phyloP scores from a whole-genome alignment of 371 early-diverging fungal genomes.

The Thermomucor indicae-seudaticae region DNA sequence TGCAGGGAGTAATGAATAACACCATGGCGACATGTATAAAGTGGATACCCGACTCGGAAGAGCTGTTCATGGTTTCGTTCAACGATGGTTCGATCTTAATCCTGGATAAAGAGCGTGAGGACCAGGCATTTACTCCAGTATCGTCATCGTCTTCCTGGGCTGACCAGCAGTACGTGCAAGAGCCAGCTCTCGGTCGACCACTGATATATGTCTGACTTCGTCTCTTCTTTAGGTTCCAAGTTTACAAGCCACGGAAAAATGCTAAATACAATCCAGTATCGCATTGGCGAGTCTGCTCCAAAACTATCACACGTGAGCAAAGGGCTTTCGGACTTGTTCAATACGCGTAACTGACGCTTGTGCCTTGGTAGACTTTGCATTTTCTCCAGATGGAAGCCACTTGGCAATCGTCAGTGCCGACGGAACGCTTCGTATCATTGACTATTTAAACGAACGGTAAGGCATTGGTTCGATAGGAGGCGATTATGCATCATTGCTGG shows the following conservation, averaged over 20 bases:
- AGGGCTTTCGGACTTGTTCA: background rate
- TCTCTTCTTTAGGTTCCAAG: slow-evolving; percentile 10
- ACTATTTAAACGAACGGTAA: slow-evolving; percentile 66
- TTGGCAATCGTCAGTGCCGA: slow-evolving; percentile 77
- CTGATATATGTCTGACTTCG: no score
- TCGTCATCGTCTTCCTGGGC: slow-evolving; percentile 8
- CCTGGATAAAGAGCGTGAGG: slow-evolving; percentile 52
- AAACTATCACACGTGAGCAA: slow-evolving; percentile 61
- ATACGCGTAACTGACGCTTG: background rate
- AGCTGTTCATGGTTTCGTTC: slow-evolving; percentile 76
- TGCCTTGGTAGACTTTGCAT: slow-evolving; percentile 60
- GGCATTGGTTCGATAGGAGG: background rate
- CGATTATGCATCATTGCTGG: background rate
- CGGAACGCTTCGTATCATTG: slow-evolving; percentile 73
- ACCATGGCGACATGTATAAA: slow-evolving; percentile 70
- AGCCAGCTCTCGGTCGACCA: no score
- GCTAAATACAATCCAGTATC: slow-evolving; percentile 73
- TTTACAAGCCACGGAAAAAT: slow-evolving; percentile 9
- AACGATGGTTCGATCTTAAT: slow-evolving; percentile 72
- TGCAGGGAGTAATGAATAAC: slow-evolving; percentile 62
- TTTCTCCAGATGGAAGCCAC: slow-evolving; percentile 83
- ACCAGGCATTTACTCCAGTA: slow-evolving; percentile 5
- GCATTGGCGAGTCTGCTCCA: slow-evolving; percentile 66
- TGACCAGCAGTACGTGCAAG: slow-evolving; percentile 8
- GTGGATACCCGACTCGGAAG: slow-evolving; percentile 92